Base-by-base conservation (phyloP, 208 protist species). In the Trypanosoma vivax region DNA sequence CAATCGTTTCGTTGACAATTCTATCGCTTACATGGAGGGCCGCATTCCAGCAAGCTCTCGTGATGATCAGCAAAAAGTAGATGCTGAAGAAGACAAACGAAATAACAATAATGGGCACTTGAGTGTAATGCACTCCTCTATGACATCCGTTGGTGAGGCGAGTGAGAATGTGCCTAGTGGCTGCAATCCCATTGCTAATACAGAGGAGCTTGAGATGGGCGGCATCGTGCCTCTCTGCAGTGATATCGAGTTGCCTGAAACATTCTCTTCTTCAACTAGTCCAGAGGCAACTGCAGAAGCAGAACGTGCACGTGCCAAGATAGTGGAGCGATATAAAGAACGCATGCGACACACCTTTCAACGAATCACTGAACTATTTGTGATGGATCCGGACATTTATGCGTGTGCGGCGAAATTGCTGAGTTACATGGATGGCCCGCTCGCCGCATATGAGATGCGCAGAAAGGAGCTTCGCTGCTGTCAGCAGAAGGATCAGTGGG, bases 401-500 rank as follows among this genome's bases (percentile, higher is more conserved):
- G 55, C 59, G 33, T 80, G 76, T 49, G 76, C 75, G 2, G 87
- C 87, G 35, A 64, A 69, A 45, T 48, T 91, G 13, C 70, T 80
- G 38, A 33, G 37, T 27, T 83, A 78, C 49, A 53, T 91, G 24
- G 83, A 94, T 30, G 87, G 87, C n/a, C 83, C 87, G 5, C 56
- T 90, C 24, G 52, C 55, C 2, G 50, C 56, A 21, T 88, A 78
- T 54, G 60, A 68, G 42, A 86, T 85, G 62, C 79, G 73, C 21
- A 27, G 74, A 43, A 91, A 94, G 69, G 78, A 91, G 66, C 54
- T 94, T 30, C 77, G 87, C 2, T 82, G 70, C 46, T 90, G 81
- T 41, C 69, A 82, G 45, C 87, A 91, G 48, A 88, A 87, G 61
- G 74, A 88, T 33, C 87, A 94, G 62, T 94, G 87, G 83, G 58